Conservation (phyloP, 495 filamentous ascomycete species). For the Emericellopsis terricola region DNA sequence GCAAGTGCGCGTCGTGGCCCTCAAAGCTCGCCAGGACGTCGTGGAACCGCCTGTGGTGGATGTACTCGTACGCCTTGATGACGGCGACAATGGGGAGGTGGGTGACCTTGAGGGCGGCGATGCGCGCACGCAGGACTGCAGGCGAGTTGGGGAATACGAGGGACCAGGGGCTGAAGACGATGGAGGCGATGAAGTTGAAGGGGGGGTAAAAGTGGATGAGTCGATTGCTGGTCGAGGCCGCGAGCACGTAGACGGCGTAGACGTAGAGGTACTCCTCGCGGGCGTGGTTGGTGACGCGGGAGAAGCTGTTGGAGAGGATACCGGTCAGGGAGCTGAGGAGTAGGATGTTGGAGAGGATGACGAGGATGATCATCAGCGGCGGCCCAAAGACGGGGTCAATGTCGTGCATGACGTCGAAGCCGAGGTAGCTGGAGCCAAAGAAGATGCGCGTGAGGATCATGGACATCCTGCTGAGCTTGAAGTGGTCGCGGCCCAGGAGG, state of each 20-base stretch:
- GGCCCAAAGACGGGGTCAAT: conserved; percentile 36
- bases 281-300: conserved; percentile 49
- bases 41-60: conserved; percentile 10
- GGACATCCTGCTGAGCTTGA: conserved; percentile 58
- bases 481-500: conserved; percentile 63
- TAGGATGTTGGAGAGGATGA: conserved; percentile 75
- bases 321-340: conserved; percentile 80
- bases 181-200: conserved; percentile 67
- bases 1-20: conserved; percentile 17
- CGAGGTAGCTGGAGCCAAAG: conserved; percentile 56
- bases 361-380: conserved; percentile 63
- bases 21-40: conserved; percentile 12
- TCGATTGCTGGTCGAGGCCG: conserved; percentile 60
- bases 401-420: conserved; percentile 43
- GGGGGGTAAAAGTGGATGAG: conserved; percentile 65
- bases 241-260: conserved; percentile 57
- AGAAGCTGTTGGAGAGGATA: conserved; percentile 79
- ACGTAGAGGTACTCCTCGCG: conserved; percentile 82
- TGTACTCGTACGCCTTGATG: conserved; percentile 31
- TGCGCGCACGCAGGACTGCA: conserved; percentile 52
- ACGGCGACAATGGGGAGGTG: conserved; percentile 33
- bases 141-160: conserved; percentile 51
- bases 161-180: conserved; percentile 68
- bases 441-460: conserved; percentile 80
- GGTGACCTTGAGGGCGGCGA: conserved; percentile 52